These are phyloP conservation scores for Tephrocybe sp. DNA, from an alignment of 768 basidiomycete genomes.

Conservation along the genomic window DNA sequence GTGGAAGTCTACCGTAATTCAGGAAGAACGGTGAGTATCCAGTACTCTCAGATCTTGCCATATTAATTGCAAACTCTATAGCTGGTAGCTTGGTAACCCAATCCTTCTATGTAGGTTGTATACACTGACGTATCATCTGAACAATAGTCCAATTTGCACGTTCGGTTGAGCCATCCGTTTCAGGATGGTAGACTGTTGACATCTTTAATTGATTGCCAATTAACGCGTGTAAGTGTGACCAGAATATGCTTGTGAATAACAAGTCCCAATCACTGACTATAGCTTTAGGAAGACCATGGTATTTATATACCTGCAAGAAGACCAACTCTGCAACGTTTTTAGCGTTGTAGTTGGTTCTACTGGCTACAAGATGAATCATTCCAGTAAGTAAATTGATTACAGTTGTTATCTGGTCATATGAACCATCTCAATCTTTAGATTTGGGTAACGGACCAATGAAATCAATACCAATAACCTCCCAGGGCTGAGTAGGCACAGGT, in stretches of 20 bases:
- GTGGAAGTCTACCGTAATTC: slow-evolving; percentile 17
- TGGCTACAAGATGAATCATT: slow-evolving; percentile 11
- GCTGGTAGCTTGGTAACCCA: too few species aligned
- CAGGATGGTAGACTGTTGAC: background rate
- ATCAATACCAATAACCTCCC: slow-evolving; percentile 12
- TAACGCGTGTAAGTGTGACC: background rate
- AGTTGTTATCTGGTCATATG: background rate
- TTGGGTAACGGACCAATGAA: slow-evolving; percentile 24
- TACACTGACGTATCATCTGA: too few species aligned
- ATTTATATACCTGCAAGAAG: background rate
- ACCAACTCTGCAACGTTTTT: background rate
- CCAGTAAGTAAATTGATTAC: slow-evolving; percentile 17
- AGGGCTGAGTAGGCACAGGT: slow-evolving; percentile 11
- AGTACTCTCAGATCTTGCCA: too few species aligned
- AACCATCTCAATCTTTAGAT: background rate
- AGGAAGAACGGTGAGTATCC: slow-evolving; percentile 33
- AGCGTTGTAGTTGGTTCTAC: background rate
- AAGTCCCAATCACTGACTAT: background rate
- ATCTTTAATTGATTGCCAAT: background rate
- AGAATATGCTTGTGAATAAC: background rate
- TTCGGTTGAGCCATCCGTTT: too few species aligned
- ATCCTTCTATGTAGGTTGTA: too few species aligned
- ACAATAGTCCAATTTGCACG: too few species aligned
- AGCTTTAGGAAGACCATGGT: background rate
- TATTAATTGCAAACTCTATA: too few species aligned